A percentile compares a stretch with the other conserved stretches of the same genome.
phyloP scores from a whole-genome alignment of 1,139 yeast species.

The Torulaspora pretoriensis region DNA sequence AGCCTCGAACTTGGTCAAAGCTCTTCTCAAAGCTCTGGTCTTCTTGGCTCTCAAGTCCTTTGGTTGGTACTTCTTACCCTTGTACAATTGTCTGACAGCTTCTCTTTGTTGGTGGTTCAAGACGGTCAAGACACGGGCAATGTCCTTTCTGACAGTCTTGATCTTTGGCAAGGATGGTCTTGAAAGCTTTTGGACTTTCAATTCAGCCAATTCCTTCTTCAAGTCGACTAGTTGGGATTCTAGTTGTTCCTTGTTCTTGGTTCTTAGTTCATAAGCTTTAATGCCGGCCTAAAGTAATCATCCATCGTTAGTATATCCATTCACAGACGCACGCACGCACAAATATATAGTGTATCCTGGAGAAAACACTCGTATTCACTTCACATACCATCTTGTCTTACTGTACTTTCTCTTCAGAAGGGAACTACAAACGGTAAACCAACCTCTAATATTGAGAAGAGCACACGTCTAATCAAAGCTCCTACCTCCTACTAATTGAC shows the following conservation, averaged over 20 bases:
- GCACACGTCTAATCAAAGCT: background rate
- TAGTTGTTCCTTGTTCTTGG: conserved; percentile 96
- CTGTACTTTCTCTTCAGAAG: conserved; percentile 12
- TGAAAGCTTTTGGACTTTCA: conserved; percentile 93
- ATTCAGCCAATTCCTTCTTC: conserved; percentile 94
- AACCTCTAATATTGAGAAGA: background rate
- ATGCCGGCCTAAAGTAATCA: conserved; percentile 63
- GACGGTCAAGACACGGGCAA: conserved; percentile 96
- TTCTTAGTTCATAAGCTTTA: conserved; percentile 94
- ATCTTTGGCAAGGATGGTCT: conserved; percentile 92
- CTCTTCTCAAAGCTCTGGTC: conserved; percentile 99
- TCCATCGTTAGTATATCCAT: conserved; percentile 8
- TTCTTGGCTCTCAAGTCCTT: conserved; percentile 99
- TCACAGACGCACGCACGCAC: background rate
- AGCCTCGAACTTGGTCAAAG: conserved; percentile 84
- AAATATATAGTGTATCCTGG: background rate
- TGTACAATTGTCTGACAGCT: conserved; percentile 91
- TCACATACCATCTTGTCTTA: conserved; percentile 19
- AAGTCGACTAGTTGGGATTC: conserved; percentile 91
- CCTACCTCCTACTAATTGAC: background rate
- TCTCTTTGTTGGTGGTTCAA: conserved; percentile 97
- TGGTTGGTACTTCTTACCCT: conserved; percentile 95
- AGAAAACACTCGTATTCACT: background rate
- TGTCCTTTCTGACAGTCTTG: conserved; percentile 95
- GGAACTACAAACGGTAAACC: background rate